Conservation (phyloP, 192 early-diverging fungal species). For the Geosiphon pyriformis region DNA sequence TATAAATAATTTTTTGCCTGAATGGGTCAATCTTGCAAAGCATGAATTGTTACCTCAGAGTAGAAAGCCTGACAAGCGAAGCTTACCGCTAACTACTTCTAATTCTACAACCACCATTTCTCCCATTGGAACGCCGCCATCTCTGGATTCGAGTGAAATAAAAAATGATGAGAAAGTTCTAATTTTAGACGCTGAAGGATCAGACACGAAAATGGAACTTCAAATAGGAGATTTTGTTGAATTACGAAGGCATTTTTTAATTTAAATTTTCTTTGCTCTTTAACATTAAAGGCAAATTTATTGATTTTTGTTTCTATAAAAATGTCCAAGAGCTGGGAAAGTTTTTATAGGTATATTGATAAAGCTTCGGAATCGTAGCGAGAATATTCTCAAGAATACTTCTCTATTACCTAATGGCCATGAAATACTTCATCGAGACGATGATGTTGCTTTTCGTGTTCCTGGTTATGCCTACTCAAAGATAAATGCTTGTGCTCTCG, state of each 20-base stretch:
- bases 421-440: constrained; percentile 26
- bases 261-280: neutral
- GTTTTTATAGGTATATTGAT: constrained; percentile 1
- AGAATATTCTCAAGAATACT: neutral
- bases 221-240: neutral
- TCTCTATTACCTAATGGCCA: neutral
- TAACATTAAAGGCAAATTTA: neutral
- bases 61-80: neutral
- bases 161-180: neutral
- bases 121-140: no score
- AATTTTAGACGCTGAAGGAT: neutral
- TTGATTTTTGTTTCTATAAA: neutral
- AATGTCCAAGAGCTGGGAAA: neutral
- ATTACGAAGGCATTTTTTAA: neutral
- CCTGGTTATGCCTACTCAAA: constrained; percentile 29
- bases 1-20: no score
- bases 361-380: neutral
- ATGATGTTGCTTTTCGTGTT: constrained; percentile 43
- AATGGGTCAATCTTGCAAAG: neutral
- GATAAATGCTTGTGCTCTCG: constrained; percentile 4
- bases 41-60: neutral
- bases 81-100: no score
- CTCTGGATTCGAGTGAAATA: no score
- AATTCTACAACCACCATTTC: no score
- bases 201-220: neutral